Conservation (phyloP, 208 protist genomes). For the Crithidia sp. region DNA sequence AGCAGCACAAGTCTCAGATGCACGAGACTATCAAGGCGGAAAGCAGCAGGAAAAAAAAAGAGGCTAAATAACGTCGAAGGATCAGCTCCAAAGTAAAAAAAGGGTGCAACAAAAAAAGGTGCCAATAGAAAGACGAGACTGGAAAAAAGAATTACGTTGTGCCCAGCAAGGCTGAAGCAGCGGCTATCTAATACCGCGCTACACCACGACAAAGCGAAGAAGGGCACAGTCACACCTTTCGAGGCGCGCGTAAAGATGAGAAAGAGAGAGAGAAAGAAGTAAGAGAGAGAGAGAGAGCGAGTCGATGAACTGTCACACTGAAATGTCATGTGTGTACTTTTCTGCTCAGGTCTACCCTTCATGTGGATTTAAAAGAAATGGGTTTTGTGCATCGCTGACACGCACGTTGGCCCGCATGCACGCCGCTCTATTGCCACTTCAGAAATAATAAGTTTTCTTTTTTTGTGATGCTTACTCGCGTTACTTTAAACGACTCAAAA, state of each 20-base stretch:
- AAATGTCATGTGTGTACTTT: too few species aligned
- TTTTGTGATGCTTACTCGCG: background rate
- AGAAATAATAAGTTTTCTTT: background rate
- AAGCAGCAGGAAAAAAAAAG: constrained; percentile 9
- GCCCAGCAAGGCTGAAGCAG: too few species aligned
- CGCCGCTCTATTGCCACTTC: too few species aligned
- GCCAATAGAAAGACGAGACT: background rate
- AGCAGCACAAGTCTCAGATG: background rate
- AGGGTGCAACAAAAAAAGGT: constrained; percentile 1
- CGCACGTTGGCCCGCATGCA: too few species aligned
- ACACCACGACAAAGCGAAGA: too few species aligned
- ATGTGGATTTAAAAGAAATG: background rate
- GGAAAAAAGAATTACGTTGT: background rate
- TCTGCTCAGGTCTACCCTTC: too few species aligned
- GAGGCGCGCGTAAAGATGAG: too few species aligned
- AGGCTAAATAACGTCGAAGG: background rate
- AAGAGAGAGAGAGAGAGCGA: background rate
- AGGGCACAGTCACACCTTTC: too few species aligned
- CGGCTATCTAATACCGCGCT: too few species aligned
- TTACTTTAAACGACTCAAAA: background rate
- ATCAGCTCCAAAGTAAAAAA: background rate
- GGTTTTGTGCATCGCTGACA: too few species aligned
- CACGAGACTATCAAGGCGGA: too few species aligned
- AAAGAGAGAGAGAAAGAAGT: background rate
- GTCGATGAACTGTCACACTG: too few species aligned